Percentiles rank a stretch among this genome's conserved stretches.
Conservation (phyloP, 257 asterid species). For the Solanum peruvianum region DNA sequence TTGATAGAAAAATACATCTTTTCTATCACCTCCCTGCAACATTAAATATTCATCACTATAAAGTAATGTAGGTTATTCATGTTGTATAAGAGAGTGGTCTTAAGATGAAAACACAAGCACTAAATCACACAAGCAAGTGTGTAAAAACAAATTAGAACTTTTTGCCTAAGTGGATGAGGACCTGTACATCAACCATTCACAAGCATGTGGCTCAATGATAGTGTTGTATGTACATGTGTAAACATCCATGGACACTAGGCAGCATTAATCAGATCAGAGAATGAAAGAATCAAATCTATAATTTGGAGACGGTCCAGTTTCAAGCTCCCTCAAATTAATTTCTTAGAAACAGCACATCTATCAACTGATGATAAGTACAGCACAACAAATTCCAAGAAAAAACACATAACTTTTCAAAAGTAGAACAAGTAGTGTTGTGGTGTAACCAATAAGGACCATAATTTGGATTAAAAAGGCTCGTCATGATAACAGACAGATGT, state of each 20-base stretch:
- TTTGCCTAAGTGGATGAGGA: background rate
- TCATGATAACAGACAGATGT: background rate
- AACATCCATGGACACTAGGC: background rate
- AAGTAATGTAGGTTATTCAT: background rate
- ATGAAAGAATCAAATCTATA: background rate
- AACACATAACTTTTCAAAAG: background rate
- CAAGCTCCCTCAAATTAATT: background rate
- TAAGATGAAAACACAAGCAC: background rate
- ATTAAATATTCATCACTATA: background rate
- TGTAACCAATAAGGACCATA: background rate
- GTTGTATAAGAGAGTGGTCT: background rate
- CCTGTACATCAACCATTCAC: background rate
- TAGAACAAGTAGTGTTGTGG: background rate
- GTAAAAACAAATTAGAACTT: background rate
- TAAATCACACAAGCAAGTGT: background rate
- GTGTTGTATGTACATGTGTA: background rate
- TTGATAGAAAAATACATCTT: constrained; percentile 98
- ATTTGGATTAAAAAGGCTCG: background rate
- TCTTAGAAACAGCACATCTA: background rate
- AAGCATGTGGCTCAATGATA: background rate
- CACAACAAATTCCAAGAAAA: background rate
- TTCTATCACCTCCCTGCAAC: constrained; percentile 91
- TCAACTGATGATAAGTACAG: background rate
- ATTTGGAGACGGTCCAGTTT: background rate
- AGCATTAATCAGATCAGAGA: background rate